Evolutionary conservation across 768 basidiomycete species (phyloP).

Genomic region (Tylopilus subfusipes): DNA sequence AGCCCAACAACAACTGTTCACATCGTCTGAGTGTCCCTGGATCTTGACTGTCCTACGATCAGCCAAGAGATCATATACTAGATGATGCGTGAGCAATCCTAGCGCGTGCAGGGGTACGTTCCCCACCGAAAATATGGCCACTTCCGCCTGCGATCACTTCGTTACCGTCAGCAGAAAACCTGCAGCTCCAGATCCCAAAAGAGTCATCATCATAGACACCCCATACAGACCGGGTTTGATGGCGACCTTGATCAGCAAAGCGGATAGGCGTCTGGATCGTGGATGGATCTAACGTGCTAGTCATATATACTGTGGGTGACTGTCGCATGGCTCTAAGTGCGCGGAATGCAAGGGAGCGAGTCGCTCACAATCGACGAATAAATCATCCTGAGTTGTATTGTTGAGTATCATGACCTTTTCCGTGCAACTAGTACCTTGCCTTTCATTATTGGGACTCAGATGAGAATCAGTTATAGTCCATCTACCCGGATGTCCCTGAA

Average conservation of each 20-base stretch:
- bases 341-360: neutral
- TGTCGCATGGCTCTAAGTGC: constrained; percentile 28
- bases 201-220: constrained; percentile 39
- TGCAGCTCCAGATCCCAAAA: constrained; percentile 88
- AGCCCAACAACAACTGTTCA: constrained; percentile 96
- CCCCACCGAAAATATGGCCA: constrained; percentile 70
- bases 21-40: constrained; percentile 82
- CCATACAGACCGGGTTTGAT: constrained; percentile 34
- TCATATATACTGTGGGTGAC: constrained; percentile 73
- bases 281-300: constrained; percentile 62
- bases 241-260: constrained; percentile 47
- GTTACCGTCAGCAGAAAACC: constrained; percentile 94
- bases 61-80: constrained; percentile 89
- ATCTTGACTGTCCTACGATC: constrained; percentile 80
- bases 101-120: neutral
- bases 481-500: constrained; percentile 69
- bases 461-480: constrained; percentile 98
- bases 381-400: constrained; percentile 60
- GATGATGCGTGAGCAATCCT: constrained; percentile 1
- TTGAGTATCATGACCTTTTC: constrained; percentile 38
- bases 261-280: constrained; percentile 59
- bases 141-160: constrained; percentile 93
- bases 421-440: constrained; percentile 47
- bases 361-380: constrained; percentile 78
- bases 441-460: constrained; percentile 83